These are phyloP conservation scores for Solanum chilense DNA, from an alignment of 257 asterid species.

Conservation along the genomic window DNA sequence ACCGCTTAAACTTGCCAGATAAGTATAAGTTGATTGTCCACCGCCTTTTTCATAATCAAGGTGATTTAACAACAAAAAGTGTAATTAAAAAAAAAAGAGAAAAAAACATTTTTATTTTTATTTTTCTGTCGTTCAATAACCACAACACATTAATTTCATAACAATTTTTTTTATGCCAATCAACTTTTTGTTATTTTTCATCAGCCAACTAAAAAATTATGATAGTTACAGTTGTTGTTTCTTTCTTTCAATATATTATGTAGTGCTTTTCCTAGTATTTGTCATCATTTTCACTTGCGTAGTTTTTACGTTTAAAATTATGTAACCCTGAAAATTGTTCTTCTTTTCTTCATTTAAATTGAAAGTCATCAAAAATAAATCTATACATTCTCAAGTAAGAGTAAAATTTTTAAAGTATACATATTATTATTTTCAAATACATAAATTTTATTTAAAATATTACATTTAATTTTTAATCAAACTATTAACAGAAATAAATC, in stretches of 20 bases:
- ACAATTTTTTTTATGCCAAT: neutral
- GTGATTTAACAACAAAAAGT: neutral
- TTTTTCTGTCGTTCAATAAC: neutral
- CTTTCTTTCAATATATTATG: neutral
- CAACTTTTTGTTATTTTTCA: neutral
- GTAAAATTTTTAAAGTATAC: neutral
- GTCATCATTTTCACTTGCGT: neutral
- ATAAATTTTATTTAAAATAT: neutral
- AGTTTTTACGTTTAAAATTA: neutral
- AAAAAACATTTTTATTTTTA: neutral
- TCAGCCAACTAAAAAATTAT: neutral
- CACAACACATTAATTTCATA: neutral
- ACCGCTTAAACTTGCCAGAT: neutral
- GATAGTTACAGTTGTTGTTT: neutral
- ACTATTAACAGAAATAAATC: neutral
- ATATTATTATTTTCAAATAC: neutral
- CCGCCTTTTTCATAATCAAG: neutral
- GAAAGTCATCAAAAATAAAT: neutral
- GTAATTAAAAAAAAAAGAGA: neutral
- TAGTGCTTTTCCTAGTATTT: neutral
- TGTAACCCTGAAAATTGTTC: fast-evolving
- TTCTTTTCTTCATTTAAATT: neutral
- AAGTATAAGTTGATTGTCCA: neutral
- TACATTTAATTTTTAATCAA: neutral
- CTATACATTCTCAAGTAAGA: fast-evolving